phyloP scores from a whole-genome alignment of 495 filamentous ascomycete species.

The Trichocladium antarcticum region DNA sequence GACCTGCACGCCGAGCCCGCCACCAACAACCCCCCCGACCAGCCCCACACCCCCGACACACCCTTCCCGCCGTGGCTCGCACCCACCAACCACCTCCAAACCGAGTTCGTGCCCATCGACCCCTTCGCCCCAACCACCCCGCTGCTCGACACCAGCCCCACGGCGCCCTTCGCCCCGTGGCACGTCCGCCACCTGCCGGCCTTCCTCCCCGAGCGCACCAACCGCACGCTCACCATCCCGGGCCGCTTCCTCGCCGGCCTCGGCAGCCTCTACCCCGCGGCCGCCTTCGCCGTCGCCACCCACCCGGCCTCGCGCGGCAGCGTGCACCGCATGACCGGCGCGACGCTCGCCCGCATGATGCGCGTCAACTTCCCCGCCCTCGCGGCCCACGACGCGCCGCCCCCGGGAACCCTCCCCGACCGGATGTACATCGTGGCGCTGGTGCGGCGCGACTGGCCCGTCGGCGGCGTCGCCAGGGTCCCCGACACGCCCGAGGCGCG shows the following conservation, averaged over 20 bases:
- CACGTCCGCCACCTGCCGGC: not conserved
- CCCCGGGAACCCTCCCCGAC: not conserved
- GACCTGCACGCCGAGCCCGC: no score
- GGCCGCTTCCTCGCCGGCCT: not conserved
- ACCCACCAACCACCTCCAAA: no score
- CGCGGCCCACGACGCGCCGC: not conserved
- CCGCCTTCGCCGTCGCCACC: not conserved
- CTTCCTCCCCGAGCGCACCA: not conserved
- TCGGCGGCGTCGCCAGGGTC: not conserved
- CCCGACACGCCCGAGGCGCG: not conserved
- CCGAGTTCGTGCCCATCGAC: not conserved
- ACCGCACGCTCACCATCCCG: not conserved
- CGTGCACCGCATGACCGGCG: not conserved
- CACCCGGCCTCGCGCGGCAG: not conserved
- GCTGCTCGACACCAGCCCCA: not conserved
- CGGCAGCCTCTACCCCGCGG: slow-evolving; percentile 1
- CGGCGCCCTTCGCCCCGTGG: not conserved
- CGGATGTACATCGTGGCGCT: not conserved
- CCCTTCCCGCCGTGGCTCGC: no score
- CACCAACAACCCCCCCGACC: no score
- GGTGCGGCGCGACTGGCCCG: not conserved
- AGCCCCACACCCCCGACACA: no score
- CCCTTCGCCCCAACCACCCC: not conserved
- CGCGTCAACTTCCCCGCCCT: not conserved
- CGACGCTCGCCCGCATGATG: not conserved